Conservation (phyloP, 2,329 filamentous ascomycete genomes). For the Cladosporium colombiae region DNA sequence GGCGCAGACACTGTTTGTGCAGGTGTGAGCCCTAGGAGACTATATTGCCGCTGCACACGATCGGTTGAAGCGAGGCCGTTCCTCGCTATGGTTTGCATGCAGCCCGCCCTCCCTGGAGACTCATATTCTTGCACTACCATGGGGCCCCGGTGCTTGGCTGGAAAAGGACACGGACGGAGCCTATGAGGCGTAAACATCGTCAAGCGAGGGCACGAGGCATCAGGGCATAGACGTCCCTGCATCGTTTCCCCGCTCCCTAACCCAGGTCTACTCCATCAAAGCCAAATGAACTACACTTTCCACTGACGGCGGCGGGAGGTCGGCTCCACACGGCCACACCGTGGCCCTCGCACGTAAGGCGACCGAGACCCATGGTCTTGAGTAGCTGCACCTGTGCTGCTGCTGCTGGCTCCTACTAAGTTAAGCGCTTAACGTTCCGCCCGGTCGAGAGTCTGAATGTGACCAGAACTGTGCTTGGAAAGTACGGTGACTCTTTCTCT, state of each 20-base stretch:
- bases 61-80: conserved; percentile 3
- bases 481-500: conserved; percentile 1
- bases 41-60: conserved; percentile 4
- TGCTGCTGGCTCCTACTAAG: conserved; percentile 7
- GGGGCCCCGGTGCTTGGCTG: conserved; percentile 1
- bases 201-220: conserved; percentile 16
- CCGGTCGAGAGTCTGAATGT: conserved; percentile 20
- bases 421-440: conserved; percentile 19
- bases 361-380: conserved; percentile 11
- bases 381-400: conserved; percentile 15
- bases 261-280: conserved; percentile 11
- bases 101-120: neutral
- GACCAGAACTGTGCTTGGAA: conserved; percentile 7
- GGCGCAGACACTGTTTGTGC: neutral
- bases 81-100: neutral
- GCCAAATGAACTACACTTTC: conserved; percentile 18
- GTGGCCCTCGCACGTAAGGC: conserved; percentile 14
- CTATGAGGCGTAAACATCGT: neutral
- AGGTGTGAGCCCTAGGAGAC: conserved; percentile 5
- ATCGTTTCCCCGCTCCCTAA: conserved; percentile 15
- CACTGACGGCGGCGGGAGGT: conserved; percentile 6
- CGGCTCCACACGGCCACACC: conserved; percentile 19
- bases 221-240: conserved; percentile 12
- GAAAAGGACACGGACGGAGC: conserved; percentile 4
- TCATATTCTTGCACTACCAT: neutral